Evolutionary conservation across 2,329 filamentous ascomycete genomes (phyloP).

Genomic region (Clonostachys rhizophaga): DNA sequence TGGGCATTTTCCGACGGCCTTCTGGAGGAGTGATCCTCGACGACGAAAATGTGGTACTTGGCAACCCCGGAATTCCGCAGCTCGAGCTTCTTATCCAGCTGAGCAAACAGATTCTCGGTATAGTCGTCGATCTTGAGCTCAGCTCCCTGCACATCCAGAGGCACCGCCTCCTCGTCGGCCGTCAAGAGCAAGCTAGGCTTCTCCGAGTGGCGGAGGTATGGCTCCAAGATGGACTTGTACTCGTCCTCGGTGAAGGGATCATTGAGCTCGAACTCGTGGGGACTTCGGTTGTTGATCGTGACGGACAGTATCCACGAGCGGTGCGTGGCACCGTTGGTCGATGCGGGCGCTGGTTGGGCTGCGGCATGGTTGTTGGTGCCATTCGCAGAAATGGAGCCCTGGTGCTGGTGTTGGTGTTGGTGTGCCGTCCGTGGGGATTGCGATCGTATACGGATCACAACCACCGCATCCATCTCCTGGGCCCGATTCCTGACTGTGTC

Average conservation of each 20-base stretch:
- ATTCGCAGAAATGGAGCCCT: not conserved
- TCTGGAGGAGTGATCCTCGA: slow-evolving; percentile 13
- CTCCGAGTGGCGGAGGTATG: slow-evolving; percentile 15
- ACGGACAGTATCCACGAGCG: slow-evolving; percentile 15
- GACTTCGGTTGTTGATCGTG: slow-evolving; percentile 8
- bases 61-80: not conserved
- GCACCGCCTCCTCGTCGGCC: no score
- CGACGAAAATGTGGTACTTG: slow-evolving; percentile 14
- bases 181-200: slow-evolving; percentile 9
- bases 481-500: not conserved
- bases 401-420: not conserved
- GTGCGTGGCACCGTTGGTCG: not conserved
- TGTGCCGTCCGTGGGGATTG: not conserved
- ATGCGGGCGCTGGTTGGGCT: not conserved
- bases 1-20: not conserved
- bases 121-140: slow-evolving; percentile 10
- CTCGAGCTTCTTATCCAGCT: not conserved
- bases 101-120: not conserved
- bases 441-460: slow-evolving; percentile 5
- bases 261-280: slow-evolving; percentile 6
- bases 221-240: slow-evolving; percentile 15
- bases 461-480: slow-evolving; percentile 4
- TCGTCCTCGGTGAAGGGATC: slow-evolving; percentile 16
- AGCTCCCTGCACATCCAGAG: slow-evolving; percentile 5
- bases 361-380: not conserved